Base-by-base conservation (phyloP, 768 basidiomycete species). In the Podaxis pistillaris region DNA sequence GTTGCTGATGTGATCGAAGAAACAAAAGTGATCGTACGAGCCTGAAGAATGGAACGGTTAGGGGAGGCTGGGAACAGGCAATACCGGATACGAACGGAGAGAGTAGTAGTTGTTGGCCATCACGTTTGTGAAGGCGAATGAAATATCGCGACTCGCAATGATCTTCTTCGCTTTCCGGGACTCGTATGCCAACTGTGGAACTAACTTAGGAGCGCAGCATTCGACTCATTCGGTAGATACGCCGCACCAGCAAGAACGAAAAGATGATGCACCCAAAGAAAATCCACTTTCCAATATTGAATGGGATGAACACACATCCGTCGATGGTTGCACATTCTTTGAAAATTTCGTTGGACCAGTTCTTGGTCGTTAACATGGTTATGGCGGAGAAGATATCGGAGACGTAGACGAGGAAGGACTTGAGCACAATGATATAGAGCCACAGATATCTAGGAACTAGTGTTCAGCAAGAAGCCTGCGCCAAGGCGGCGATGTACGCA, bases 221-320 rank as follows among this genome's bases (percentile, higher is more conserved):
- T 9, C 13, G 28, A 2, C 3, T 37, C 44, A 11, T 22, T 15
- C 12, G 13, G 24, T 30, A 19, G 9, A 51, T 26, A 79, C 3
- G 38, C 17, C 90, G 65, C 70, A 94, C 94, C 73, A 99, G 78
- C 30, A 99, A 81, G 79, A 98, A 98, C n/a, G 93, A 94, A 74
- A 97, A 93, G 68, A 97, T 90, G 83, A 99, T 98, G 76, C 96
- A 98, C 51, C 94, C 94, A 19, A 97, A 90, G 78, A 98, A 98
- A 64, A 99, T 80, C 94, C 94, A 98, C 75, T 95, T 93, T 56
- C 93, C 95, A 59, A 92, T 86, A 63, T 81, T 79, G 78, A 97
- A 98, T 1, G 92, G 89, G 66, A 95, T 90, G 71, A 90, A 85
- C 56, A 94, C 87, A 72, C 94, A 97, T 46, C 87, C 86, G 4